Evolutionary conservation across 1,284 basidiomycete species (phyloP).

Genomic region (Ceratorhiza oryzae-sativae): DNA sequence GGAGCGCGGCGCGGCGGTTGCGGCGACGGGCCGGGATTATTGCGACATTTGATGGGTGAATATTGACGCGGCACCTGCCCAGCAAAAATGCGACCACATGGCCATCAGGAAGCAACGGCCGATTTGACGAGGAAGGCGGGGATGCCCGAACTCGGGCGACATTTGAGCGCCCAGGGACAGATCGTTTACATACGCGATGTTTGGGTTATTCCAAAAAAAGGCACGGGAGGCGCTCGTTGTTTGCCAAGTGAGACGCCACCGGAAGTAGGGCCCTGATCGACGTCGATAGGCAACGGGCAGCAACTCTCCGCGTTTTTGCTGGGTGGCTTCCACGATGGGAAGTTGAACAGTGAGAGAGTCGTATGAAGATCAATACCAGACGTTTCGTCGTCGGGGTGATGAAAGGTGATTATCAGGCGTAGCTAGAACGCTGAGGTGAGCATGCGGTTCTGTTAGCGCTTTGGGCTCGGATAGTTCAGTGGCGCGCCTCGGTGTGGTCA

Average conservation of each 20-base stretch:
- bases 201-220: not conserved
- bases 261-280: not conserved
- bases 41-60: not conserved
- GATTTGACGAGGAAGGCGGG: not conserved
- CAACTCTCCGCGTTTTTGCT: not conserved
- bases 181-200: not conserved
- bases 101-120: not conserved
- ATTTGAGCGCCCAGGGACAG: not conserved
- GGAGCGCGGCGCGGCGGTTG: too few relatives aligned
- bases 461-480: not conserved
- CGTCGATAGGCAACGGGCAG: not conserved
- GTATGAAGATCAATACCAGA: not conserved
- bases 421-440: not conserved
- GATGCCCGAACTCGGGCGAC: not conserved
- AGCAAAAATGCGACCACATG: not conserved
- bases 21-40: not conserved
- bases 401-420: too few relatives aligned
- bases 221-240: not conserved
- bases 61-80: not conserved
- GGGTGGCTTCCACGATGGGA: too few relatives aligned
- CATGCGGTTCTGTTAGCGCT: conserved; percentile 5
- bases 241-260: not conserved
- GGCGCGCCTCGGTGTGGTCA: not conserved
- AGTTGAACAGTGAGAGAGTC: not conserved
- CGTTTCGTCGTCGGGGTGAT: not conserved